Base-by-base conservation (phyloP, 1,284 basidiomycete species). In the Thelephora terrestris region DNA sequence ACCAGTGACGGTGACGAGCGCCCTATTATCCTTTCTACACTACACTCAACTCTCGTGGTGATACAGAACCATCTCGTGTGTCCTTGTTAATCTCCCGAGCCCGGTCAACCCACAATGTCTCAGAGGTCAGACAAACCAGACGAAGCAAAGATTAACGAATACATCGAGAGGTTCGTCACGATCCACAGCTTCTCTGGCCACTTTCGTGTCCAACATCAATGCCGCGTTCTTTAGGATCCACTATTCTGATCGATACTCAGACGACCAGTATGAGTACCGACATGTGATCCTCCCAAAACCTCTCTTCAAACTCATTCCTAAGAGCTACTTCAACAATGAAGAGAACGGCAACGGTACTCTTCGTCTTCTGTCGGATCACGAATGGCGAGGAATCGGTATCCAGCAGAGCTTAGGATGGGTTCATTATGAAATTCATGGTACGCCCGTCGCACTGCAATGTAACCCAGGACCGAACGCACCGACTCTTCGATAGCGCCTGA, bases 331-430 rank as follows among this genome's bases (percentile, higher is more conserved):
- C 62, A 87, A 80, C 58, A 70, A 76, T 35, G 85, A 93, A 57
- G 78, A 89, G 53, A 74, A 78, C 25, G 88, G 89, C 5, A n/a
- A n/a, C n/a, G 35, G 35, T 37, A 81, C 86, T 5, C 74, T 97
- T 50, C 79, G 93, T 7, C 78, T 97, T 47, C 69, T 97, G 47
- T 69, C 76, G 4, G 94, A 97, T 63, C 66, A 78, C 38, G 94
- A 98, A 67, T 98, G 94, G 94, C 76, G 94, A 61, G 88, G 89
- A 1, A 93, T 98, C 52, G 94, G 94, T 10, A 96, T 96, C 60
- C 91, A 88, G 27, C 94, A 97, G 67, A 93, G 90, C 65, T 71
- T 95, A 45, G 94, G 94, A 9, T 98, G 94, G 94, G 89, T 93
- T 63, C 93, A 97, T 61, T 97, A 96, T 59, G 94, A 95, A 71